Percentiles rank a stretch among this genome's conserved stretches.
Conservation (phyloP, 257 asterid species). For the Solanum pennellii region DNA sequence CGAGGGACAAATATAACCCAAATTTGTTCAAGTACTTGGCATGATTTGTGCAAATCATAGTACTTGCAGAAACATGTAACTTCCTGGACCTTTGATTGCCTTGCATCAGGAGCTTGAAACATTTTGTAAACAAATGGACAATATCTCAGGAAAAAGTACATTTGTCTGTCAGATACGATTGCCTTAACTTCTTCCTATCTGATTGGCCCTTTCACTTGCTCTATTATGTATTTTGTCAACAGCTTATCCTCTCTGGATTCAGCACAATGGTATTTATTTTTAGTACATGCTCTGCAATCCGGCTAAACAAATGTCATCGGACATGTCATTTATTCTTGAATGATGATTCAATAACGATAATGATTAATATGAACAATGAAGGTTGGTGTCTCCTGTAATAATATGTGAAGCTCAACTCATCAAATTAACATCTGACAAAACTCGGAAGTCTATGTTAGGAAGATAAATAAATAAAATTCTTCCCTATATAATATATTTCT, state of each 20-base stretch:
- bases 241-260: neutral
- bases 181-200: neutral
- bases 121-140: neutral
- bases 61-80: neutral
- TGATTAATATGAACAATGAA: neutral
- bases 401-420: neutral
- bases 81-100: neutral
- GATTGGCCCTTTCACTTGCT: neutral
- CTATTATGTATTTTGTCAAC: neutral
- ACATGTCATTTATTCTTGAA: neutral
- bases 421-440: neutral
- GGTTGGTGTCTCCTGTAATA: neutral
- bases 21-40: constrained; percentile 95
- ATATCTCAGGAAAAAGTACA: neutral
- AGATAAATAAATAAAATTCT: neutral
- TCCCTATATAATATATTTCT: neutral
- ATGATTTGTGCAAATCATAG: constrained; percentile 13
- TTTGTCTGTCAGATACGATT: neutral
- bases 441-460: neutral
- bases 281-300: neutral
- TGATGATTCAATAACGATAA: neutral
- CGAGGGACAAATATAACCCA: constrained; percentile 88
- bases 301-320: neutral
- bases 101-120: constrained; percentile 4
- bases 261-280: neutral